Evolutionary conservation across 306 rosid genomes (phyloP).

Genomic region (Malus fusca): DNA sequence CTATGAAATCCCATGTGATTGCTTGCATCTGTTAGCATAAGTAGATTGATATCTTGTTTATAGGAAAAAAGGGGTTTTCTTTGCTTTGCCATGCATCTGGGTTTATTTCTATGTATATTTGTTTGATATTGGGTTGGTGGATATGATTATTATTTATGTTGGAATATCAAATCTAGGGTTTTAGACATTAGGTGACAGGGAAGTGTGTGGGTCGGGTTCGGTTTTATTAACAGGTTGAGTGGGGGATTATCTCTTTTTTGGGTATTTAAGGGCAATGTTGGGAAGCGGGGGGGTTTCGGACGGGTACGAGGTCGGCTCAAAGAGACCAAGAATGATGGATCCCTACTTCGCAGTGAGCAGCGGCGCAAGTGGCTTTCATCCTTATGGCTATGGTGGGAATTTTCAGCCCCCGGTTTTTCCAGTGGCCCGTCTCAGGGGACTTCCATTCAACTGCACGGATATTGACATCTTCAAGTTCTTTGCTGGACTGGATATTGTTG

Average conservation of each 20-base stretch:
- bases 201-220: constrained; percentile 77
- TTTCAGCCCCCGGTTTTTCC: constrained; percentile 61
- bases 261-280: constrained; percentile 99
- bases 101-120: neutral
- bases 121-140: constrained; percentile 2
- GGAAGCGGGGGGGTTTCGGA: constrained; percentile 99
- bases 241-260: constrained; percentile 82
- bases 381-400: constrained; percentile 36
- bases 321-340: constrained; percentile 99
- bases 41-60: neutral
- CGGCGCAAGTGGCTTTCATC: constrained; percentile 54
- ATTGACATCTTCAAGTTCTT: constrained; percentile 93
- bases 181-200: constrained; percentile 56
- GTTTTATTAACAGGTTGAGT: constrained; percentile 94
- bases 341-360: constrained; percentile 99
- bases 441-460: constrained; percentile 90
- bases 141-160: neutral
- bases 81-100: neutral
- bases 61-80: neutral
- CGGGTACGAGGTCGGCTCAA: constrained; percentile 99
- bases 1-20: neutral
- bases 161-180: constrained; percentile 25
- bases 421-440: constrained; percentile 96
- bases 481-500: constrained; percentile 90
- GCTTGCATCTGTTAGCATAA: neutral